A percentile compares a stretch with the other conserved stretches of the same genome.
Conservation (phyloP, 1,139 yeast species). For the Hyphopichia fennica region DNA sequence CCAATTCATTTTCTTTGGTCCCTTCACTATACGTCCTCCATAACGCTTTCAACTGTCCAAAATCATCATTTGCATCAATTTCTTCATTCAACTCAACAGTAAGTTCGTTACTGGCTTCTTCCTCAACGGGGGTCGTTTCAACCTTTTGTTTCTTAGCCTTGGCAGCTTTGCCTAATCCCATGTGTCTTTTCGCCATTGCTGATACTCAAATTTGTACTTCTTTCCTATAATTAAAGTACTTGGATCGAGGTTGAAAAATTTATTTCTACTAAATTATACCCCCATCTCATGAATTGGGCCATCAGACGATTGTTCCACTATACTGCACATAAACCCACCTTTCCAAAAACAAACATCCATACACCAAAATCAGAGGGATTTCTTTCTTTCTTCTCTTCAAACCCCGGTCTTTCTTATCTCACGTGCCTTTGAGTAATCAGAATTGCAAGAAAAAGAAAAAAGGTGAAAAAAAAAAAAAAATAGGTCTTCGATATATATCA, state of each 20-base stretch:
- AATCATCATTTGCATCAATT: conserved; percentile 74
- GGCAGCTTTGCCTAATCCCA: conserved; percentile 74
- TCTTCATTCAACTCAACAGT: conserved; percentile 72
- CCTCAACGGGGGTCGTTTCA: conserved; percentile 6
- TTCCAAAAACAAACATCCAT: background rate
- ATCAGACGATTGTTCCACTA: too few relatives aligned
- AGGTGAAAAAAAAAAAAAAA: background rate
- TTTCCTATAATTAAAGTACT: too few relatives aligned
- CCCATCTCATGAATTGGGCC: background rate
- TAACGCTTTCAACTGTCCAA: conserved; percentile 69
- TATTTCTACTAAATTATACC: background rate
- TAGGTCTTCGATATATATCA: background rate
- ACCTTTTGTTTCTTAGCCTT: conserved; percentile 46
- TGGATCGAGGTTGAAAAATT: too few relatives aligned
- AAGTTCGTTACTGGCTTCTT: conserved; percentile 38
- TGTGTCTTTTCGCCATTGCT: conserved; percentile 63
- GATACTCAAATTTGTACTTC: too few relatives aligned
- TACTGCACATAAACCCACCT: too few relatives aligned
- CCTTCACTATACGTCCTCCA: conserved; percentile 61
- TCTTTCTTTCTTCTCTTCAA: too few relatives aligned
- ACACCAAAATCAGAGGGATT: background rate
- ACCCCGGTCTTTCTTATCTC: conserved; percentile 8
- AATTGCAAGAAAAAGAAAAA: background rate
- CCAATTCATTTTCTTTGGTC: conserved; percentile 58
- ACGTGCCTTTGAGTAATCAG: conserved; percentile 22